A percentile compares a stretch with the other conserved stretches of the same genome.
These are phyloP conservation scores for Beta lomatogona DNA, from an alignment of 179 eudicot species.

Conservation along the genomic window DNA sequence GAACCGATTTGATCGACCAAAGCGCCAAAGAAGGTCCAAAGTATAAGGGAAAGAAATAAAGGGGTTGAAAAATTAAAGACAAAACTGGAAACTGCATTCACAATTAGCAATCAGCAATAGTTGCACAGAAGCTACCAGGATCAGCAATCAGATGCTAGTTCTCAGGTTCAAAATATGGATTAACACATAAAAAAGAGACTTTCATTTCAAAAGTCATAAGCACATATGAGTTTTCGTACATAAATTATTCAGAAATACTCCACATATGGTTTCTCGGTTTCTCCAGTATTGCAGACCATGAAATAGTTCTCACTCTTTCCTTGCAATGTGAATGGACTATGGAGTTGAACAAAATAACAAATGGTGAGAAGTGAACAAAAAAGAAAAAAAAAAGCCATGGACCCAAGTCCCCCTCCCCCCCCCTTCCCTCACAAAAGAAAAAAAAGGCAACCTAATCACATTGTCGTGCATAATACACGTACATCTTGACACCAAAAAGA, in stretches of 20 bases:
- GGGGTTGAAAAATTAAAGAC: not conserved
- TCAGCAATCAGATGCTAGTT: not conserved
- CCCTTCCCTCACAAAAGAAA: not conserved
- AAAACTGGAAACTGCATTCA: not conserved
- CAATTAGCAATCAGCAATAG: not conserved
- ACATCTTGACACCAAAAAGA: not conserved
- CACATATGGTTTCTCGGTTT: slow-evolving; percentile 2
- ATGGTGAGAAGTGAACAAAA: too few species aligned
- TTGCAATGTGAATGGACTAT: not conserved
- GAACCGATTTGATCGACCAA: not conserved
- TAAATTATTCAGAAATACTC: not conserved
- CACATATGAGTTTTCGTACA: not conserved
- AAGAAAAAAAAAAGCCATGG: too few species aligned
- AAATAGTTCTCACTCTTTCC: not conserved
- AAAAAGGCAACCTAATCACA: too few species aligned
- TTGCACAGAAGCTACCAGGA: not conserved
- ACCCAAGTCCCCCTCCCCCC: not conserved
- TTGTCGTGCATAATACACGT: too few species aligned
- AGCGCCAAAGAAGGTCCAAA: not conserved
- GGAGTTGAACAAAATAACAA: too few species aligned
- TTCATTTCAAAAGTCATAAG: not conserved
- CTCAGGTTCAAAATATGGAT: not conserved
- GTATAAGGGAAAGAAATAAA: not conserved
- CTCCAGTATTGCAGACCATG: not conserved
- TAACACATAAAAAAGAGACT: not conserved